Conservation (phyloP, 371 early-diverging fungal genomes). For the Batrachochytrium dendrobatidis region DNA sequence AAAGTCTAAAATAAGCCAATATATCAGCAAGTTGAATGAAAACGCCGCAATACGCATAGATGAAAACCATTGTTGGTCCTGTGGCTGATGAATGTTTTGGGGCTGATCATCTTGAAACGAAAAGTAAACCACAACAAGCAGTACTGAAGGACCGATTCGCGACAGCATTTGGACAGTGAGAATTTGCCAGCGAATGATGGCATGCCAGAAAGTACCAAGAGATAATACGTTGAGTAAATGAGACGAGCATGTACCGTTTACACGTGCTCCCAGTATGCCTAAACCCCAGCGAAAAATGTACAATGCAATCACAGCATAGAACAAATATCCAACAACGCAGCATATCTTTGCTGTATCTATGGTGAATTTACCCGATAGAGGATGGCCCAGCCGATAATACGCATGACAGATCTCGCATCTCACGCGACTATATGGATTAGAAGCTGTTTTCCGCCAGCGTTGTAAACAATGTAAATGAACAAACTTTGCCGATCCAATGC, state of each 20-base stretch:
- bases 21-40: background rate
- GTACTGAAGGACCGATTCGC: background rate
- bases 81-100: too few relatives aligned
- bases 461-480: background rate
- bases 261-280: background rate
- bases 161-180: background rate
- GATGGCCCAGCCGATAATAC: background rate
- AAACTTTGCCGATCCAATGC: constrained; percentile 1
- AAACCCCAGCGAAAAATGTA: background rate
- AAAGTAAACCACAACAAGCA: background rate
- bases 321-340: background rate
- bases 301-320: background rate
- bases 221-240: too few relatives aligned
- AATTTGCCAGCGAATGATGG: background rate
- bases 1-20: background rate
- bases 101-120: background rate
- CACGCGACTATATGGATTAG: constrained; percentile 2
- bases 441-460: constrained; percentile 1
- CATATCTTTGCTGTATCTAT: background rate
- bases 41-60: too few relatives aligned
- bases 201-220: background rate
- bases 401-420: constrained; percentile 3
- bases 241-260: too few relatives aligned
- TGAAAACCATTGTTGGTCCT: too few relatives aligned
- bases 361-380: background rate